Base-by-base conservation (phyloP, 1,284 basidiomycete species). In the Gomphus bonarii region DNA sequence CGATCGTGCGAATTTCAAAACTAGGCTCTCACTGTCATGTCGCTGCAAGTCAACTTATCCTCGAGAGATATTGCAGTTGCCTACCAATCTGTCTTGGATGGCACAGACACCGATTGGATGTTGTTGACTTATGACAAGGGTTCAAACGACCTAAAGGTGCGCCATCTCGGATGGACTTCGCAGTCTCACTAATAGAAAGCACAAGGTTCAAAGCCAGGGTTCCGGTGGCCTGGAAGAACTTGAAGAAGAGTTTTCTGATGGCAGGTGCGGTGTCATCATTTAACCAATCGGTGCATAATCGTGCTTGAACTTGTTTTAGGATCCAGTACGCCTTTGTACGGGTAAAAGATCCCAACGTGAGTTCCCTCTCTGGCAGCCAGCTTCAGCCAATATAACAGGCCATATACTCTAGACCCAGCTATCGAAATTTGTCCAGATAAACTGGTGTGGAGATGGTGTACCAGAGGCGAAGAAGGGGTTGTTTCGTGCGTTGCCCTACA, bases 401-500 rank as follows among this genome's bases (percentile, higher is more conserved):
- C 49, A 44, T 60, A 40, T 42, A 35, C 3, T 54, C 11, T 65
- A 95, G 85, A 89, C 84, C 66, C 76, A 87, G 63, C 78, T 98
- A n/a, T 79, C 87, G 59, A 97, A 97, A 72, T 92, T 95, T 62
- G 91, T 97, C 7, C 86, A 95, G 63, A 80, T 85, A 65, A 91
- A 91, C 63, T 93, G 91, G 93, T 94, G 91, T 65, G 95, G 95
- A 54, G 94, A 97, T 65, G 95, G 95, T 63, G 95, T 98, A 0
- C 95, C 95, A 16, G 93, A 88, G 70, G 79, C 78, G 35, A 86
- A 88, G 69, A 98, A 98, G 71, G 95, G 95, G 14, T 77, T 97
- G 30, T 98, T 97, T 73, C 85, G 78, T 75, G 59, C 55, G 74
- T 68, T 5, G 30, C 11, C 46, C 28, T 14, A 16, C 18, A 51